These are phyloP conservation scores for Amanita phalloides DNA, from an alignment of 768 basidiomycete genomes.

Conservation along the genomic window DNA sequence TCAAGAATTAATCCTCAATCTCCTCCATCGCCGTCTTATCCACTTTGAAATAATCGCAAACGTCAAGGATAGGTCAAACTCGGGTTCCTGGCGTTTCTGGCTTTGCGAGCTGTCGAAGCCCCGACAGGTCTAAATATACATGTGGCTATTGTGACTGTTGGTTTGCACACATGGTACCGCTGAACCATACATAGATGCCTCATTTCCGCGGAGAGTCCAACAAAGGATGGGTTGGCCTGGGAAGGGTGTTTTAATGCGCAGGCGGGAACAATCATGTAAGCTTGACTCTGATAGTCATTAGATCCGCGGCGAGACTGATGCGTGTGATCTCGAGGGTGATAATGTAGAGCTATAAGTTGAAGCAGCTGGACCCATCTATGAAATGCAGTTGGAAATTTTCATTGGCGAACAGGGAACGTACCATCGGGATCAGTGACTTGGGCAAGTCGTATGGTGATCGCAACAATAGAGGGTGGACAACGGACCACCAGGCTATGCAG, in stretches of 20 bases:
- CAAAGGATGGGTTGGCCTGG: too few relatives aligned
- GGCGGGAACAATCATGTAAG: conserved; percentile 53
- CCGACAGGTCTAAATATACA: too few relatives aligned
- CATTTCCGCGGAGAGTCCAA: too few relatives aligned
- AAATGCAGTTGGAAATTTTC: conserved; percentile 37
- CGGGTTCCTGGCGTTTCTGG: too few relatives aligned
- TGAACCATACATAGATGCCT: too few relatives aligned
- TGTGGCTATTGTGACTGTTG: too few relatives aligned
- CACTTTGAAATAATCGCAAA: conserved; percentile 73
- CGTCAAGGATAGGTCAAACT: conserved; percentile 42
- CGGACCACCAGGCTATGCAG: too few relatives aligned
- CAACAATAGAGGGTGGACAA: too few relatives aligned
- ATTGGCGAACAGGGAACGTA: conserved; percentile 64
- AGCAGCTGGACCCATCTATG: too few relatives aligned
- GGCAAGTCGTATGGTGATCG: background rate
- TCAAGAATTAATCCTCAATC: conserved; percentile 74
- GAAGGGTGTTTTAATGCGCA: conserved; percentile 12
- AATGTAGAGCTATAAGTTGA: too few relatives aligned
- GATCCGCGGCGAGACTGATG: conserved; percentile 78
- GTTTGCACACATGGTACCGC: too few relatives aligned
- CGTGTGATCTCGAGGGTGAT: conserved; percentile 74
- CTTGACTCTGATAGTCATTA: conserved; percentile 94
- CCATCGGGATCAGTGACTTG: conserved; percentile 53
- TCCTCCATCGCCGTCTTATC: conserved; percentile 57
- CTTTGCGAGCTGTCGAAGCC: too few relatives aligned